Base-by-base conservation (phyloP, 2,329 filamentous ascomycete genomes). In the Sporothrix globosa region DNA sequence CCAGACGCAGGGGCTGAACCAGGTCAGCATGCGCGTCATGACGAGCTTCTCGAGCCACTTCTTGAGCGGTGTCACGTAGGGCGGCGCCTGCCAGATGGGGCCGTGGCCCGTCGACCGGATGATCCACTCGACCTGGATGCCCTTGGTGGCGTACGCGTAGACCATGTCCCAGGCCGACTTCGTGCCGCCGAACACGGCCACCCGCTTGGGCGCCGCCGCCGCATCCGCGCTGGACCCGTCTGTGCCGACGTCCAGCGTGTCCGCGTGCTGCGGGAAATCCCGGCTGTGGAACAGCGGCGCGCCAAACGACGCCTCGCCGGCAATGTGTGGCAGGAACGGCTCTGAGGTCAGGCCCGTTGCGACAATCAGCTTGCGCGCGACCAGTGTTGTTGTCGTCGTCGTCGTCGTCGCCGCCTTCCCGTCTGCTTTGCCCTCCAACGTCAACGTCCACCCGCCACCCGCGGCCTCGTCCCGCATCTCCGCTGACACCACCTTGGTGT, bases 1-100 rank as follows among this genome's bases (percentile, higher is more conserved):
- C 89, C 90, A 94, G 17, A 91, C 84, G 76, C 91, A 93, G 0
- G 92, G 91, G 67, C 87, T 89, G 78, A 94, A 88, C 88, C 90
- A 93, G 1, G 88, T 91, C 68, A 93, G 79, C 73, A 91, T 83
- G 0, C 91, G 87, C 0, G 87, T 90, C 44, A 84, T 85, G 4
- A 90, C 84, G 4, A 93, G 83, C 74, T 90, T 87, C 78, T 93
- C 90, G 0, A 92, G 80, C 84, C 87, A 88, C 71, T 84, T 85
- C 77, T 89, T 89, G n/a, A 91, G 76, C 0, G 89, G 89, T 0
- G 90, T 91, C 19, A 92, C 88, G 69, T 87, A 88, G 1, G 85
- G 79, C 1, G 86, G 86, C 0, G 86, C 79, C 78, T 91, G 82
- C 83, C 82, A 91, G 0, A 82, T 80, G 0, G 89, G 87, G 0